These are phyloP conservation scores for Hyphochytrium catenoides DNA, from an alignment of 352 stramenopile genomes.

Conservation along the genomic window DNA sequence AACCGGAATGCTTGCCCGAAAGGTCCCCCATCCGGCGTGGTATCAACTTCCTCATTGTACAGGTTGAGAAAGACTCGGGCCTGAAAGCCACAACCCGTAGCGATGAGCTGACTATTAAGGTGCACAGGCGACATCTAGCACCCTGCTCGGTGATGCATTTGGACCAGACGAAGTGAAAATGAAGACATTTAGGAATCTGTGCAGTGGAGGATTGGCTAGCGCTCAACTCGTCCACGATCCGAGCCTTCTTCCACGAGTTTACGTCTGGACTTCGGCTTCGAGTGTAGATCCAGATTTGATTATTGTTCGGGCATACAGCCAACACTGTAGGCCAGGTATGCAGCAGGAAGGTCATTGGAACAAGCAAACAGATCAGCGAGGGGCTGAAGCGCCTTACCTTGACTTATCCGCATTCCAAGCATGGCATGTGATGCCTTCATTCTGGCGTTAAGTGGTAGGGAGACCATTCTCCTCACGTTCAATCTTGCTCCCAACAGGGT, in stretches of 20 bases:
- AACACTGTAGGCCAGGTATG: too few relatives aligned
- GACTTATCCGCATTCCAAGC: constrained; percentile 70
- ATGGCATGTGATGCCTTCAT: constrained; percentile 65
- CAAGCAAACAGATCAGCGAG: too few relatives aligned
- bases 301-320: constrained; percentile 69
- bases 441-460: too few relatives aligned
- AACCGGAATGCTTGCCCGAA: constrained; percentile 47
- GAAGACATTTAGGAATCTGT: neutral
- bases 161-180: too few relatives aligned
- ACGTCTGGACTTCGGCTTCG: constrained; percentile 40
- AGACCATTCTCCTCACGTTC: too few relatives aligned
- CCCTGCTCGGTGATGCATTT: constrained; percentile 18
- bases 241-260: constrained; percentile 52
- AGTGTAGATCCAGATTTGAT: constrained; percentile 76
- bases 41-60: constrained; percentile 54
- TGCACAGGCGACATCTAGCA: constrained; percentile 73
- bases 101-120: constrained; percentile 70
- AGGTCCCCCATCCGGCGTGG: constrained; percentile 26
- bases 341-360: too few relatives aligned
- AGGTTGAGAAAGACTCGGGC: constrained; percentile 75
- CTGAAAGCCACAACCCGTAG: constrained; percentile 73
- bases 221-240: constrained; percentile 38
- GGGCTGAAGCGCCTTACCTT: too few relatives aligned
- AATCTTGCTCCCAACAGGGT: too few relatives aligned
- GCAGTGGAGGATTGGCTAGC: neutral